Base-by-base conservation (phyloP, 768 basidiomycete species). In the Aureoboletus auriporus region DNA sequence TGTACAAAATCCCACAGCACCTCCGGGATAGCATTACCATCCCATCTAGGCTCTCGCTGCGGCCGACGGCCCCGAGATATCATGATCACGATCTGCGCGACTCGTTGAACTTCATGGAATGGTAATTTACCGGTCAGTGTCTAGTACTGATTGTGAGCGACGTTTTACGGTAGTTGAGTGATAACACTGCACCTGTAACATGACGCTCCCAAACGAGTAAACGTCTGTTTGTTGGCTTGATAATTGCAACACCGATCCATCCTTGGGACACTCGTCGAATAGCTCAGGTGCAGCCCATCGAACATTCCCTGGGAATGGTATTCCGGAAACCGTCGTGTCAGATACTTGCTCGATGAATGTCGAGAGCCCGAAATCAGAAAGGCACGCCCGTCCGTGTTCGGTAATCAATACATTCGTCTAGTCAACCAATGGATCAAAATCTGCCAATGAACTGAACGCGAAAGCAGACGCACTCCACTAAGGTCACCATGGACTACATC, bases 401-500 rank as follows among this genome's bases (percentile, higher is more conserved):
- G 35, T 31, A 1, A 65, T 54, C 45, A 65, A 49, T 47, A 65
- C 23, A 14, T 65, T 65, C 6, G 51, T 50, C 63, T 65, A 46
- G 9, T 4, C 4, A 29, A n/a, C n/a, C n/a, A n/a, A 38, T 1
- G 0, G 12, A 45, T 58, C 12, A 61, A 39, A 6, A 9, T 30
- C 29, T 27, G 4, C 3, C 4, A 31, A 36, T 8, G 12, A 26
- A 35, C 8, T 10, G 6, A 10, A 42, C 29, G 30, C 12, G n/a
- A 20, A 27, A 29, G 14, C 0, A 10, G 12, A 64, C 57, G 4
- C 42, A 54, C 74, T 8, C 70, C 65, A 50, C 72, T 72, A 14
- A 75, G 41, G 39, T 75, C 74, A 4, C 74, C 72, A 27, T 75
- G 74, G 20, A 71, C 58, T 20, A 61, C 13, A n/a, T 50, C 26